Conservation (phyloP, 371 early-diverging fungal genomes). For the Synchytrium microbalum region DNA sequence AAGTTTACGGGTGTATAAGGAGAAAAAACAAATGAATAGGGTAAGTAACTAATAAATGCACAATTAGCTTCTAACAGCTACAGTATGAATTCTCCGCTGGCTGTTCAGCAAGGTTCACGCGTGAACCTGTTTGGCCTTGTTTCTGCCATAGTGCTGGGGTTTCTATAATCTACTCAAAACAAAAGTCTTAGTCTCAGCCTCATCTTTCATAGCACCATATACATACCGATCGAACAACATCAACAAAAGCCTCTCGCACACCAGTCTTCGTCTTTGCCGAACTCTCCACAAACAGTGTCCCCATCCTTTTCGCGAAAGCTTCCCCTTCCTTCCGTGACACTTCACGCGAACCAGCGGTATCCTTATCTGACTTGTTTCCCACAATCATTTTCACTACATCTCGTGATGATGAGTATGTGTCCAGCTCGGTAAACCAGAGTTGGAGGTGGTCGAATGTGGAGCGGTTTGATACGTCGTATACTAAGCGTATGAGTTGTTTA, state of each 20-base stretch:
- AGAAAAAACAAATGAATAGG: no score
- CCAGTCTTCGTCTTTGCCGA: conserved; percentile 88
- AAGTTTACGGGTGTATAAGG: no score
- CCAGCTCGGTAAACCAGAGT: conserved; percentile 90
- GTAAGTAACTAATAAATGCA: no score
- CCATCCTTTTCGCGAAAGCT: conserved; percentile 72
- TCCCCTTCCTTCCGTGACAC: conserved; percentile 84
- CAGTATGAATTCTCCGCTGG: no score
- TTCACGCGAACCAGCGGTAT: conserved; percentile 52
- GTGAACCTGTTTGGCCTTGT: conserved; percentile 17
- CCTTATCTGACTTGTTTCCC: conserved; percentile 96
- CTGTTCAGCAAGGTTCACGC: not conserved
- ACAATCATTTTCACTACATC: conserved; percentile 94
- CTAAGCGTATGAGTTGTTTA: conserved; percentile 35
- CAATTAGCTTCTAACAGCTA: no score
- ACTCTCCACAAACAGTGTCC: conserved; percentile 89
- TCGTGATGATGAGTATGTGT: conserved; percentile 77
- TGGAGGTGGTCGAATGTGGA: conserved; percentile 87
- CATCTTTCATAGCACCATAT: not conserved
- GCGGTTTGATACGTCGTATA: conserved; percentile 93
- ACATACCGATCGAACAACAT: conserved; percentile 73
- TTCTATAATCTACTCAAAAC: conserved; percentile 51
- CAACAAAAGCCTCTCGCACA: conserved; percentile 81
- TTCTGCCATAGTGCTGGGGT: conserved; percentile 73
- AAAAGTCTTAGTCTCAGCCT: not conserved